Evolutionary conservation across 2,329 filamentous ascomycete species (phyloP), one percentile per base, ranked within the genome.

Genomic region (Aspergillus sp.): DNA sequence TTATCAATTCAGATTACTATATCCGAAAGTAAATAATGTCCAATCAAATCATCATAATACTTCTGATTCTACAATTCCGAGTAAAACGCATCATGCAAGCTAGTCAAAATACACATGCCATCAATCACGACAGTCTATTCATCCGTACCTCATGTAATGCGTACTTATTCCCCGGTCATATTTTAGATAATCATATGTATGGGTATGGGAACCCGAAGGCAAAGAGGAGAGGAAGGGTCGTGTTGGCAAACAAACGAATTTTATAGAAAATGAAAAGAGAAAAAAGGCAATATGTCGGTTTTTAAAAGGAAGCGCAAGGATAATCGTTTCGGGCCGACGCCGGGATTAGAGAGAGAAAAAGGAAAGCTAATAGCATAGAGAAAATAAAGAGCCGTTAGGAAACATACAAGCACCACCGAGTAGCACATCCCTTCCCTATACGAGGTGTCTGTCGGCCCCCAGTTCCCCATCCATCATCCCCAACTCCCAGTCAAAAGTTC

Each of bases 341-440:
- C 68, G 67, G 69, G 67, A 65, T 66, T 67, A 66, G 65, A 68
- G 66, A 65, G 68, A 65, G 68, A 70, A 69, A 71, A 70, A 71
- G 70, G 69, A 73, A 66, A 70, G 71, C 72, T 74, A 73, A 73
- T 71, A 72, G 68, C 71, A 74, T 73, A 71, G 71, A 72, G 69
- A 39, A 68, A 73, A 73, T 71, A 68, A 70, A 69, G 66, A 71
- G 67, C 66, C 69, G 63, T 71, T 70, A 71, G 66, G 68, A 68
- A 71, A 68, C 66, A 71, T 67, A 72, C 65, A 72, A 67, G 63
- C 64, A 69, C 65, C 67, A 66, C 63, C 64, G 63, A 67, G 66
- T 66, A 65, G 66, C 65, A 70, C 58, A 66, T 68, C 64, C 67
- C 65, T 66, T 70, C 60, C 65, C 65, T 65, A 63, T 59, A 64